phyloP scores from a whole-genome alignment of 768 basidiomycete species.

The Lactarius deliciosus region DNA sequence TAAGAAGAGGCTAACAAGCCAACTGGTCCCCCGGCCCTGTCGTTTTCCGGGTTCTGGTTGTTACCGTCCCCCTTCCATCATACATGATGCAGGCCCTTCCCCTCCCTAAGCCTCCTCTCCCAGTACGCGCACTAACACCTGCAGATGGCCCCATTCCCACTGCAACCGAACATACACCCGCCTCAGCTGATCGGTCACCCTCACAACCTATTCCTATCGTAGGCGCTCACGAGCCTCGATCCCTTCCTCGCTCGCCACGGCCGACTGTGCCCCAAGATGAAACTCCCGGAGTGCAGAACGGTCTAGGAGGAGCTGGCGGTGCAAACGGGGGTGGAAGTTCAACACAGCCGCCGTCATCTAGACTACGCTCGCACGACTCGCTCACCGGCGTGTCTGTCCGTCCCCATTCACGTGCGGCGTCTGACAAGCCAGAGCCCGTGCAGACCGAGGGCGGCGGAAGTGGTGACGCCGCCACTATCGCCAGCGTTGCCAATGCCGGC shows the following conservation, averaged over 20 bases:
- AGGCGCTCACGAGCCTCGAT: slow-evolving; percentile 17
- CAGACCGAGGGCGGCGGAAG: not conserved
- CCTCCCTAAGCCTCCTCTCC: slow-evolving; percentile 21
- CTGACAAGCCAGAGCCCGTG: slow-evolving; percentile 19
- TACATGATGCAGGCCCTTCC: slow-evolving; percentile 24
- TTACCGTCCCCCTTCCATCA: slow-evolving; percentile 16
- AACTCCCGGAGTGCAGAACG: not conserved
- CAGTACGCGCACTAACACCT: slow-evolving; percentile 13
- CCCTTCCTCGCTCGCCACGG: slow-evolving; percentile 19
- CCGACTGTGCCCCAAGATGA: slow-evolving; percentile 10
- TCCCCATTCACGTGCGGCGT: slow-evolving; percentile 25
- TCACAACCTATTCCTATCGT: slow-evolving; percentile 15
- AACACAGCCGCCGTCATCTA: slow-evolving; percentile 2
- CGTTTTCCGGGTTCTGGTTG: slow-evolving; percentile 1
- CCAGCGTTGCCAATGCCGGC: not conserved
- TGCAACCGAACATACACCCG: slow-evolving; percentile 4
- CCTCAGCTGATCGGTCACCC: slow-evolving; percentile 19
- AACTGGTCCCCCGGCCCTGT: slow-evolving; percentile 10
- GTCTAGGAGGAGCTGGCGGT: not conserved
- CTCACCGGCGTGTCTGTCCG: slow-evolving; percentile 14
- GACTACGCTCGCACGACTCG: slow-evolving; percentile 25
- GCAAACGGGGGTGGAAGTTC: not conserved
- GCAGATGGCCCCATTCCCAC: not conserved
- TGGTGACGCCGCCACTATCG: not conserved
- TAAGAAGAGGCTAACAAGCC: not conserved